Conservation (phyloP, 441 rosid species). For the Croton setiger region DNA sequence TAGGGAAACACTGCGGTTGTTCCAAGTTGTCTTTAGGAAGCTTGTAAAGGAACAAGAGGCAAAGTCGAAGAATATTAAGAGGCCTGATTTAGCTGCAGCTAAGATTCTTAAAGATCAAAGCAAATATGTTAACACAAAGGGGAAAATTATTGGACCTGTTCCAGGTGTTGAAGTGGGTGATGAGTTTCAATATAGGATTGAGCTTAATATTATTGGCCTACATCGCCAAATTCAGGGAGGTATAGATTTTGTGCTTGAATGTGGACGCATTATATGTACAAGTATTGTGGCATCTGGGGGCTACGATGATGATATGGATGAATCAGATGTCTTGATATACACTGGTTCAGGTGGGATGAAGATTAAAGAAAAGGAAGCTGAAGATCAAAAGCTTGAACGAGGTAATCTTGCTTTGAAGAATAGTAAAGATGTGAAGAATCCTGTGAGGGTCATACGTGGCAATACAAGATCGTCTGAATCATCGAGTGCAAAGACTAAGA, state of each 20-base stretch:
- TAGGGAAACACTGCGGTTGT: conserved; percentile 67
- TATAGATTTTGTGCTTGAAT: conserved; percentile 62
- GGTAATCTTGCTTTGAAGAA: conserved; percentile 78
- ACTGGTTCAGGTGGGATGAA: conserved; percentile 84
- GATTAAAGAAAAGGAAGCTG: conserved; percentile 49
- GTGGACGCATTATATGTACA: conserved; percentile 40
- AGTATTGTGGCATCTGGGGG: conserved; percentile 87
- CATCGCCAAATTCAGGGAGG: conserved; percentile 73
- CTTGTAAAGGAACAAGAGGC: conserved; percentile 69
- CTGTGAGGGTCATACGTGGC: conserved; percentile 85
- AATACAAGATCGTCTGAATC: conserved; percentile 39
- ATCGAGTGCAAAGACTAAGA: conserved; percentile 34
- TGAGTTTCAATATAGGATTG: conserved; percentile 77
- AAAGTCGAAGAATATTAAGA: conserved; percentile 32
- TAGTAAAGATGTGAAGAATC: conserved; percentile 48
- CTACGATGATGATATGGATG: conserved; percentile 68
- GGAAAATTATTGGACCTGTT: conserved; percentile 56
- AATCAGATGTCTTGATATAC: conserved; percentile 68
- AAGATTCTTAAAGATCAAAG: conserved; percentile 51
- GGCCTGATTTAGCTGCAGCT: conserved; percentile 61
- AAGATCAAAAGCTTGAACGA: conserved; percentile 68
- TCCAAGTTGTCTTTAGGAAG: conserved; percentile 60
- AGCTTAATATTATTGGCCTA: conserved; percentile 78
- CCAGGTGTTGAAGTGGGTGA: conserved; percentile 95
- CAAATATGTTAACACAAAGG: conserved; percentile 38